These are phyloP conservation scores for Aspergillus sp. DNA, from an alignment of 2,329 filamentous ascomycete genomes.

Conservation along the genomic window DNA sequence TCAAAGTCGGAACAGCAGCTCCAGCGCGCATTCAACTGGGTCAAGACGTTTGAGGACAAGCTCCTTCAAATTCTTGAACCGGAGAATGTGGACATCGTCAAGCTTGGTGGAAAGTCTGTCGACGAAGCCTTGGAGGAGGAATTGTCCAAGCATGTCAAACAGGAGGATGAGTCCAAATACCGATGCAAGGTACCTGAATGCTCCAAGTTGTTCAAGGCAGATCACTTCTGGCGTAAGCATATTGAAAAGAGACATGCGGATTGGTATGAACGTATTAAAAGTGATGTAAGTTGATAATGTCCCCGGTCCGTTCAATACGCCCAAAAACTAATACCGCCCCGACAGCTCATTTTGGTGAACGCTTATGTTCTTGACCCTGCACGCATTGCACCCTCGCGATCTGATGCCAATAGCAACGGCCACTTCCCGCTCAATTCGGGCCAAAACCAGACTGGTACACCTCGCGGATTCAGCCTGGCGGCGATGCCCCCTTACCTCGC, in stretches of 20 bases:
- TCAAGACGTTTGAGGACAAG: constrained; percentile 98
- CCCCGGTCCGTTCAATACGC: neutral
- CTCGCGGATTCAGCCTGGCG: constrained; percentile 84
- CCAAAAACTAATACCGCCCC: constrained; percentile 32
- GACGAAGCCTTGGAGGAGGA: constrained; percentile 89
- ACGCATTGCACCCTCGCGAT: constrained; percentile 89
- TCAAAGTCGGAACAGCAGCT: constrained; percentile 88
- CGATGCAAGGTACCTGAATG: constrained; percentile 96
- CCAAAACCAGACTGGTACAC: constrained; percentile 77
- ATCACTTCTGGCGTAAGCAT: constrained; percentile 97
- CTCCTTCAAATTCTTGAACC: constrained; percentile 89
- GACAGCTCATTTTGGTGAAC: constrained; percentile 83
- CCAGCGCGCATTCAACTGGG: constrained; percentile 96
- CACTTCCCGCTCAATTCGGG: constrained; percentile 83
- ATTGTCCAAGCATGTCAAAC: constrained; percentile 82
- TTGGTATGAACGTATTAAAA: constrained; percentile 76
- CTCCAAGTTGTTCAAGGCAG: constrained; percentile 94
- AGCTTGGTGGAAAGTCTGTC: constrained; percentile 82
- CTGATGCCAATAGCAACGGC: constrained; percentile 91
- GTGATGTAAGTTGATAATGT: constrained; percentile 65
- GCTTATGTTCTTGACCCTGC: constrained; percentile 91
- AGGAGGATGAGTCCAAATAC: constrained; percentile 96
- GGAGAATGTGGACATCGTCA: constrained; percentile 79
- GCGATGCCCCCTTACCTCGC: constrained; percentile 64
- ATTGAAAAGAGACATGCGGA: constrained; percentile 93